Percentiles rank a stretch among this genome's conserved stretches.
phyloP scores from a whole-genome alignment of 169 alveolate species.

The Plasmodium coatneyi region DNA sequence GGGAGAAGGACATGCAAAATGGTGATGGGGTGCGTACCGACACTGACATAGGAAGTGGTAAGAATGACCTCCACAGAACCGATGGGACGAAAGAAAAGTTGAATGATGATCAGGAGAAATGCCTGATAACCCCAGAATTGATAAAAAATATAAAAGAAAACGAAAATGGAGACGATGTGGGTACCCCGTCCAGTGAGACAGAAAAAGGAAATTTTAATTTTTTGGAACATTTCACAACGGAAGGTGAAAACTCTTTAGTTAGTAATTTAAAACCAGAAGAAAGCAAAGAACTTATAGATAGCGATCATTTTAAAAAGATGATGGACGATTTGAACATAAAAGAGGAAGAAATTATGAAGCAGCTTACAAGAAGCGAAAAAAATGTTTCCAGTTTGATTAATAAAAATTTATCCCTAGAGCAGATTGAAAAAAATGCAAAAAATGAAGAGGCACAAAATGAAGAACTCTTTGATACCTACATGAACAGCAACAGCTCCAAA shows the following conservation, averaged over 20 bases:
- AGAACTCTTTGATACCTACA: conserved; percentile 49
- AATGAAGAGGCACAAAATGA: conserved; percentile 52
- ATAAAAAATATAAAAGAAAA: conserved; percentile 20
- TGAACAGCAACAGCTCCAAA: conserved; percentile 35
- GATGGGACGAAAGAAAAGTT: neutral
- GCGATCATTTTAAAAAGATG: conserved; percentile 41
- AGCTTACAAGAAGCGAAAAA: conserved; percentile 38
- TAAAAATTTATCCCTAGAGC: conserved; percentile 50
- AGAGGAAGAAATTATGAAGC: conserved; percentile 43
- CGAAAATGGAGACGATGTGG: neutral
- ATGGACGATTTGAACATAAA: conserved; percentile 49
- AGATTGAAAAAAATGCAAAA: conserved; percentile 56
- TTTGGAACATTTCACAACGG: conserved; percentile 9
- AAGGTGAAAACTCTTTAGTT: conserved; percentile 22
- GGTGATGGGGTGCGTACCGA: neutral
- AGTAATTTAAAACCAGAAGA: conserved; percentile 57
- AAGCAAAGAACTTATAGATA: conserved; percentile 54
- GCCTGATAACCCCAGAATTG: neutral
- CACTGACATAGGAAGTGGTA: neutral
- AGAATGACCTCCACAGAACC: neutral
- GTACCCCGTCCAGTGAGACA: neutral
- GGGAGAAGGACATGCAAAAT: neutral
- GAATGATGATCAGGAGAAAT: neutral
- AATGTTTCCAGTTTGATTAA: conserved; percentile 55
- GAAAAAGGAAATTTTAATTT: conserved; percentile 16